Evolutionary conservation across 768 basidiomycete genomes (phyloP).

Genomic region (Boletus rubescentipes): DNA sequence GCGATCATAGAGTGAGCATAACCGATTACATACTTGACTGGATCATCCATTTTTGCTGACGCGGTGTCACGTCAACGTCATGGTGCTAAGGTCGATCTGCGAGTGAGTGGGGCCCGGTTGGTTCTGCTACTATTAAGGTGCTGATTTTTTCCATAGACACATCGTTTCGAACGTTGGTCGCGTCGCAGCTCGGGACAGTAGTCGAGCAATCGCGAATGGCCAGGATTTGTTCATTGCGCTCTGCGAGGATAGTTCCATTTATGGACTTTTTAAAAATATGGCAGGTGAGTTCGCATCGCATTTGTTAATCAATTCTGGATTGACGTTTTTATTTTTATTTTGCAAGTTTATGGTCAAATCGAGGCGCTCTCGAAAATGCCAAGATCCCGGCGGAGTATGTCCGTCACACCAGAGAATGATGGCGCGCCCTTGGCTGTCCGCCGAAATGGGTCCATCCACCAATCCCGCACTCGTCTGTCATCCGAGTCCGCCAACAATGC

Average conservation of each 20-base stretch:
- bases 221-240: conserved; percentile 86
- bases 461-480: conserved; percentile 34
- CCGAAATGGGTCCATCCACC: conserved; percentile 25
- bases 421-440: conserved; percentile 45
- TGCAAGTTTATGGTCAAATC: conserved; percentile 74
- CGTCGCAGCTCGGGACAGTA: conserved; percentile 84
- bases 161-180: conserved; percentile 80
- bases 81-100: conserved; percentile 68
- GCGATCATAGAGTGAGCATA: conserved; percentile 86
- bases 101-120: conserved; percentile 55
- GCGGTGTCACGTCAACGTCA: conserved; percentile 19
- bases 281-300: conserved; percentile 52
- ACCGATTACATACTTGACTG: conserved; percentile 16
- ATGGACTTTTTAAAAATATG: conserved; percentile 82
- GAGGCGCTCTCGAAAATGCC: conserved; percentile 61
- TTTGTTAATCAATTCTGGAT: conserved; percentile 20
- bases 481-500: conserved; percentile 38
- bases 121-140: background rate
- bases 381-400: conserved; percentile 66
- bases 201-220: conserved; percentile 67
- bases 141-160: conserved; percentile 52
- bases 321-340: conserved; percentile 19
- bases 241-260: conserved; percentile 88
- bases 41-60: conserved; percentile 24
- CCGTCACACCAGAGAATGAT: conserved; percentile 56